Percentiles rank a stretch among this genome's conserved stretches.
Conservation (phyloP, 257 asterid genomes). For the Solanum arcanum region DNA sequence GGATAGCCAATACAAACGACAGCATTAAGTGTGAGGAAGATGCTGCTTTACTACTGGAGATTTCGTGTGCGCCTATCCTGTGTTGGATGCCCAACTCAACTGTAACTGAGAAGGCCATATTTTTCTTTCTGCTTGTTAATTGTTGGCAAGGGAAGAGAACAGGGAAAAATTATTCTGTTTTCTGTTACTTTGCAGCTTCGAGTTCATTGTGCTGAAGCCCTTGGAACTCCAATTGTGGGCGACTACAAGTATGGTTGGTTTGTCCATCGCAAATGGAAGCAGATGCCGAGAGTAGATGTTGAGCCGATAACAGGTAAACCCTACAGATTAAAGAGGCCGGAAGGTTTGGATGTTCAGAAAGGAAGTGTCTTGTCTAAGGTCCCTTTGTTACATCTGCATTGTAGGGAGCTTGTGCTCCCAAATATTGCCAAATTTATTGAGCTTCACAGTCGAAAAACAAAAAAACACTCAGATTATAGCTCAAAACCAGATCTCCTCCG, state of each 20-base stretch:
- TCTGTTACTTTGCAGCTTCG: constrained; percentile 44
- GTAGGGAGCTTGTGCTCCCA: constrained; percentile 81
- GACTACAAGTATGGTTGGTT: constrained; percentile 93
- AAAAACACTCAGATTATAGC: constrained; percentile 9
- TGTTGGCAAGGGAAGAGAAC: not conserved
- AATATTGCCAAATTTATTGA: constrained; percentile 60
- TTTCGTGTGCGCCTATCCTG: not conserved
- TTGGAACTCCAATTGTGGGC: constrained; percentile 91
- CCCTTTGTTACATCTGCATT: constrained; percentile 80
- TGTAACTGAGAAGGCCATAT: not conserved
- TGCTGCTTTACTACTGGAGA: not conserved
- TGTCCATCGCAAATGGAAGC: constrained; percentile 80
- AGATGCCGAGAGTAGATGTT: constrained; percentile 73
- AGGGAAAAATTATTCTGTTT: not conserved
- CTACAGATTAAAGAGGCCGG: constrained; percentile 63
- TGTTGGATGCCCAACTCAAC: not conserved
- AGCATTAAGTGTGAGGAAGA: not conserved
- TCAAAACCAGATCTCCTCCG: constrained; percentile 50
- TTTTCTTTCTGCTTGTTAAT: not conserved
- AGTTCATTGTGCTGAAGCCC: constrained; percentile 95
- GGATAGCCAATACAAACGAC: not conserved
- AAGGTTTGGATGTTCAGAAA: constrained; percentile 84
- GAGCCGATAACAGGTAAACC: constrained; percentile 68
- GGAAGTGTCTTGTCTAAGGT: constrained; percentile 89
- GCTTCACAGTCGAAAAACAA: constrained; percentile 15